A percentile compares a stretch with the other conserved stretches of the same genome.
phyloP scores from a whole-genome alignment of 2,329 filamentous ascomycete species.

The Fusarium compactum region DNA sequence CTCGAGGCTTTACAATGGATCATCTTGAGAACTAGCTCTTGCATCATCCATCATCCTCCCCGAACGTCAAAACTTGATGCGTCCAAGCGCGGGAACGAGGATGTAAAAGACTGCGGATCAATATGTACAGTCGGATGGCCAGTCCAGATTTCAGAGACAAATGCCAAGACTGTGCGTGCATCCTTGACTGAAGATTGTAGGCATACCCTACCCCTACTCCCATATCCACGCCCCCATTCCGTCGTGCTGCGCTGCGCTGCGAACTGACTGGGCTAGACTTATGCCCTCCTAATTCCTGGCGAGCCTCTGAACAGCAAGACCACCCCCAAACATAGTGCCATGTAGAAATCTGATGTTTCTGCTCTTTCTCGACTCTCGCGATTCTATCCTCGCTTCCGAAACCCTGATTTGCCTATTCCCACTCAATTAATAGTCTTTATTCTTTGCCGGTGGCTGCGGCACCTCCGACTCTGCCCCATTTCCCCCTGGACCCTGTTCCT shows the following conservation, averaged over 20 bases:
- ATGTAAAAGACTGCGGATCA: conserved; percentile 20
- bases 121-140: background rate
- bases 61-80: conserved; percentile 25
- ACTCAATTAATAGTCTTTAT: conserved; percentile 31
- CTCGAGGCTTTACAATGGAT: background rate
- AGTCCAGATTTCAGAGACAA: conserved; percentile 24
- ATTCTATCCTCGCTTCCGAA: conserved; percentile 42
- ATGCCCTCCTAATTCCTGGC: conserved; percentile 29
- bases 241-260: conserved; percentile 11
- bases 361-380: conserved; percentile 40
- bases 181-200: conserved; percentile 28
- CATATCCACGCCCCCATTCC: conserved; percentile 30
- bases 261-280: conserved; percentile 34
- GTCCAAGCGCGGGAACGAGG: conserved; percentile 1
- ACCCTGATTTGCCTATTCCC: conserved; percentile 35
- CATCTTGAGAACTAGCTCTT: conserved; percentile 10
- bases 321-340: conserved; percentile 37
- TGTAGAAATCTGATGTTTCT: conserved; percentile 45
- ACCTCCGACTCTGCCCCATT: conserved; percentile 32
- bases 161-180: conserved; percentile 37
- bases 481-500: conserved; percentile 41
- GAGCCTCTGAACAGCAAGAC: conserved; percentile 28
- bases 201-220: conserved; percentile 28
- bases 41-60: conserved; percentile 27
- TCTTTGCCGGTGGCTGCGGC: conserved; percentile 43